Evolutionary conservation across 148 eudicot genomes (phyloP).

Genomic region (Cornus kousa): DNA sequence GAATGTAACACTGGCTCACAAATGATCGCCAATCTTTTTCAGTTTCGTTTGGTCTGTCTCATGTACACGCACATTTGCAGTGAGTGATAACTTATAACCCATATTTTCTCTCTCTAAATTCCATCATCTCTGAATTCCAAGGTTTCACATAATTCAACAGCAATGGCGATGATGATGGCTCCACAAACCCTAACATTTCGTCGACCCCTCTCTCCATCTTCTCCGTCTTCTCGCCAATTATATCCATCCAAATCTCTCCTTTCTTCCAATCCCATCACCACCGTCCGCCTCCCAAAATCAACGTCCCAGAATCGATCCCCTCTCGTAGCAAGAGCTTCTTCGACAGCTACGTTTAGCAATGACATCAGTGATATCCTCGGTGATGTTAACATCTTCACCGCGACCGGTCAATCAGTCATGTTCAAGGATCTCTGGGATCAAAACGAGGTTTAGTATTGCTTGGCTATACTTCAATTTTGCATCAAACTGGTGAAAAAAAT

Average conservation of each 20-base stretch:
- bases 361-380: slow-evolving; percentile 47
- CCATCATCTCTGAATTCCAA: not conserved
- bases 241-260: slow-evolving; percentile 3
- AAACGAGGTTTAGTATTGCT: slow-evolving; percentile 42
- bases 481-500: too few species aligned
- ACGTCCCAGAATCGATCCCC: slow-evolving; percentile 13
- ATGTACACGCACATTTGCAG: too few species aligned
- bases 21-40: too few species aligned
- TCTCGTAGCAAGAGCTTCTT: slow-evolving; percentile 34
- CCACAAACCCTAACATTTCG: not conserved
- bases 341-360: slow-evolving; percentile 24
- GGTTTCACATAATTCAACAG: too few species aligned
- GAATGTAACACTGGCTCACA: too few species aligned
- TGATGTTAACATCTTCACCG: slow-evolving; percentile 59
- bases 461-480: too few species aligned
- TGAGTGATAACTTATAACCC: not conserved
- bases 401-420: slow-evolving; percentile 63
- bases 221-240: not conserved
- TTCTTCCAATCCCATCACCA: slow-evolving; percentile 11
- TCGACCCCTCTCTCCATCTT: not conserved
- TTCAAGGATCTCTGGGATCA: slow-evolving; percentile 85
- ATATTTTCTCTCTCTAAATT: not conserved
- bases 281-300: slow-evolving; percentile 10
- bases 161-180: slow-evolving; percentile 8
- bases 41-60: too few species aligned